phyloP scores from a whole-genome alignment of 495 filamentous ascomycete genomes.

The Halenospora varia region DNA sequence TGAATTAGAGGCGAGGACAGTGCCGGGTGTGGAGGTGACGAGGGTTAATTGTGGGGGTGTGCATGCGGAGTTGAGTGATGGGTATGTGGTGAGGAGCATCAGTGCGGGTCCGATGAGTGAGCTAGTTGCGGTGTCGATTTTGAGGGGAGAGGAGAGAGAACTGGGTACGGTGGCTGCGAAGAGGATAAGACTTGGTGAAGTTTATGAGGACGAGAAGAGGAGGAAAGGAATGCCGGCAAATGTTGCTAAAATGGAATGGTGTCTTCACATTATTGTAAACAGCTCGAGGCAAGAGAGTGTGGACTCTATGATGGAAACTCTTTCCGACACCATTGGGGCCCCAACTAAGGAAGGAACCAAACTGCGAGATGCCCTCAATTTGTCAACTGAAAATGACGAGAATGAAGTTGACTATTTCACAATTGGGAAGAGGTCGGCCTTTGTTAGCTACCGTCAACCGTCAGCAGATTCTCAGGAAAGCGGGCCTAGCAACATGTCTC shows the following conservation, averaged over 20 bases:
- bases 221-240: background rate
- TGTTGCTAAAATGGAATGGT: constrained; percentile 1
- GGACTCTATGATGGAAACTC: background rate
- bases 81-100: constrained; percentile 4
- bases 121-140: constrained; percentile 4
- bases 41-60: constrained; percentile 9
- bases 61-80: constrained; percentile 6
- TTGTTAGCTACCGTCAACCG: too few relatives aligned
- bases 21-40: constrained; percentile 3
- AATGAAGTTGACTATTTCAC: too few relatives aligned
- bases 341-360: background rate
- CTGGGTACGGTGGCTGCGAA: background rate
- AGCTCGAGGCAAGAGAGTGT: background rate
- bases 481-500: too few relatives aligned
- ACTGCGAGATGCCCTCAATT: too few relatives aligned
- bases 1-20: constrained; percentile 10
- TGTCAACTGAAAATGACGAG: too few relatives aligned
- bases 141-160: background rate
- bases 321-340: constrained; percentile 1
- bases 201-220: constrained; percentile 2
- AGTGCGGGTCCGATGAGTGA: constrained; percentile 1
- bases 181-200: constrained; percentile 1
- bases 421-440: too few relatives aligned
- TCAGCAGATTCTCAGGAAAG: too few relatives aligned
- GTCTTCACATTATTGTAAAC: background rate